Evolutionary conservation across 345 rosid genomes (phyloP).

Genomic region (Pugionium dolabratum): DNA sequence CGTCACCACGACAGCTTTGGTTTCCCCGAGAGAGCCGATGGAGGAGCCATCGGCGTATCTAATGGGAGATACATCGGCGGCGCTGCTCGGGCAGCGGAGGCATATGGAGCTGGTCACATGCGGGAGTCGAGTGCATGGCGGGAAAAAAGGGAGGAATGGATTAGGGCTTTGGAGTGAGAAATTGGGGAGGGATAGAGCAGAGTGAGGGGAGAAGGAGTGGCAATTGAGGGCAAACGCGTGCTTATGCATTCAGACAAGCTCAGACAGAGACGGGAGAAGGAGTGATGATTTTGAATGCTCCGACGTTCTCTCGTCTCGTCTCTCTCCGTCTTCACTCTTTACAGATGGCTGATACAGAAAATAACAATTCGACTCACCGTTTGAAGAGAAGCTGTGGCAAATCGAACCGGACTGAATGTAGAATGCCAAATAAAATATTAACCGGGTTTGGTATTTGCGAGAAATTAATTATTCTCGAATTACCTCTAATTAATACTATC

Average conservation of each 20-base stretch:
- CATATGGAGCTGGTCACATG: slow-evolving; percentile 23
- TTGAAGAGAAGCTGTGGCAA: neutral
- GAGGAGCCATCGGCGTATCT: slow-evolving; percentile 37
- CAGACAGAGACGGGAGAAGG: neutral
- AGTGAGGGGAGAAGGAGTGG: slow-evolving; percentile 41
- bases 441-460: neutral
- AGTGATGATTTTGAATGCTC: slow-evolving; percentile 17
- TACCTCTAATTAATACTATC: no score
- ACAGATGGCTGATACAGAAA: neutral
- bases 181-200: slow-evolving; percentile 34
- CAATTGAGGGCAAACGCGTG: slow-evolving; percentile 46
- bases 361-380: neutral
- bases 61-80: slow-evolving; percentile 43
- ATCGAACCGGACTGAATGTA: slow-evolving; percentile 17
- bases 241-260: slow-evolving; percentile 50
- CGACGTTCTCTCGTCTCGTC: slow-evolving; percentile 21
- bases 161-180: slow-evolving; percentile 46
- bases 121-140: slow-evolving; percentile 26
- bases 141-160: slow-evolving; percentile 31
- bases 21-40: slow-evolving; percentile 34
- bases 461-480: no score
- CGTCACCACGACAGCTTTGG: slow-evolving; percentile 31
- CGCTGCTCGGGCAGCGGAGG: slow-evolving; percentile 34
- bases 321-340: slow-evolving; percentile 22
- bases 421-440: neutral